Conservation (phyloP, 2,329 filamentous ascomycete genomes). For the Penicillium hordei region DNA sequence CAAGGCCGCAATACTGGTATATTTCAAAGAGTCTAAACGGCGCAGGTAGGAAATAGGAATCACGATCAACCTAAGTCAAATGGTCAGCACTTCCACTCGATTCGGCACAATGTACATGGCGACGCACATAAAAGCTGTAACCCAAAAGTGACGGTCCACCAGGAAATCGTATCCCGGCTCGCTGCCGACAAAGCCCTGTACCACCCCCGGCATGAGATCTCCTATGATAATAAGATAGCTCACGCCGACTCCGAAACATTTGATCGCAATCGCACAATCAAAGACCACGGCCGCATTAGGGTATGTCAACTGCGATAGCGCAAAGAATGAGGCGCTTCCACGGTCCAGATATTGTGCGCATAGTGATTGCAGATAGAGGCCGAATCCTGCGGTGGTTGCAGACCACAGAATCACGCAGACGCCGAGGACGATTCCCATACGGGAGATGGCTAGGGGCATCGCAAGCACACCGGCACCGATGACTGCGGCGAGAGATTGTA, state of each 20-base stretch:
- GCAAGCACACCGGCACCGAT: slow-evolving; percentile 91
- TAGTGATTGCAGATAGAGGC: slow-evolving; percentile 88
- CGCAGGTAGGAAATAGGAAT: slow-evolving; percentile 92
- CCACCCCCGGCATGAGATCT: slow-evolving; percentile 94
- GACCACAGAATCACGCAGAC: slow-evolving; percentile 87
- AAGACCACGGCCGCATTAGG: slow-evolving; percentile 94
- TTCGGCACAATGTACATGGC: neutral
- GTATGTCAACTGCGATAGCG: slow-evolving; percentile 94
- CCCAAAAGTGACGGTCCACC: slow-evolving; percentile 92
- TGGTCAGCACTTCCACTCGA: neutral
- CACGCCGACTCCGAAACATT: slow-evolving; percentile 96
- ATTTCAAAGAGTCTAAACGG: slow-evolving; percentile 91
- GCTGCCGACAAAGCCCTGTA: slow-evolving; percentile 71
- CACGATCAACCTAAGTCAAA: slow-evolving; percentile 68
- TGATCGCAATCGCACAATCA: slow-evolving; percentile 92
- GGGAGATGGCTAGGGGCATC: slow-evolving; percentile 91
- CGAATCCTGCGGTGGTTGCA: slow-evolving; percentile 82
- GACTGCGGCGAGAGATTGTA: slow-evolving; percentile 54
- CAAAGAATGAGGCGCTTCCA: slow-evolving; percentile 88
- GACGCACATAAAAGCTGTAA: slow-evolving; percentile 85
- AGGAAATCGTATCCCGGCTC: slow-evolving; percentile 69
- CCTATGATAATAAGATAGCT: slow-evolving; percentile 99
- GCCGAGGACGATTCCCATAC: slow-evolving; percentile 90
- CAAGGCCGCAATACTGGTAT: slow-evolving; percentile 88
- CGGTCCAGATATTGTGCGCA: slow-evolving; percentile 92